phyloP scores from a whole-genome alignment of 2,329 filamentous ascomycete genomes.

The Albophoma yamanashiensis region DNA sequence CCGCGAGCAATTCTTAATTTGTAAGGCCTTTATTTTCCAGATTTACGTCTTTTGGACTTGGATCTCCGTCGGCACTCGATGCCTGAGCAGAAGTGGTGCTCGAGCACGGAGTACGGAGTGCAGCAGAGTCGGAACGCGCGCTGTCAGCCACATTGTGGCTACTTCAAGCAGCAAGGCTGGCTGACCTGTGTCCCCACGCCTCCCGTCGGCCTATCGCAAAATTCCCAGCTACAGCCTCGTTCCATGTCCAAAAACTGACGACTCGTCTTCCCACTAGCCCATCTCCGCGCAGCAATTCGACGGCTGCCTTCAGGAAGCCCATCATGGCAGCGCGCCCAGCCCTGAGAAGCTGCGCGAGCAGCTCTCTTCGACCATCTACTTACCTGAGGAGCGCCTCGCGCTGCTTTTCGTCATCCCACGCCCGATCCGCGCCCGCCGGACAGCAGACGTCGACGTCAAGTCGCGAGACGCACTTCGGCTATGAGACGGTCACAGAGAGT shows the following conservation, averaged over 20 bases:
- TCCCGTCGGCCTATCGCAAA: neutral
- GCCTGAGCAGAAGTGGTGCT: neutral
- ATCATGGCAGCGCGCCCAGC: constrained; percentile 19
- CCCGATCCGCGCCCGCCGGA: constrained; percentile 10
- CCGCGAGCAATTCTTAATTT: neutral
- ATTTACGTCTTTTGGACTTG: no score
- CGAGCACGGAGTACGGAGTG: no score
- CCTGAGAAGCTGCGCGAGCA: constrained; percentile 15
- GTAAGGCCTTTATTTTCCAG: neutral
- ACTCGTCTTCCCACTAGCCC: neutral
- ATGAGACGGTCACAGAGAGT: constrained; percentile 69
- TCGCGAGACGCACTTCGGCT: constrained; percentile 80
- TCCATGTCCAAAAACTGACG: neutral
- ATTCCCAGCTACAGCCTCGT: neutral
- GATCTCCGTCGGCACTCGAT: no score
- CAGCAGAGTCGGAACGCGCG: neutral
- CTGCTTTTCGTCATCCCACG: constrained; percentile 16
- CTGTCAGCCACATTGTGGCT: constrained; percentile 1
- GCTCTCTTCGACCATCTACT: constrained; percentile 10
- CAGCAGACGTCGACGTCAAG: constrained; percentile 22
- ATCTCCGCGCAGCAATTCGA: neutral
- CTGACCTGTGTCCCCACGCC: neutral
- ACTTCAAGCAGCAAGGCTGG: neutral
- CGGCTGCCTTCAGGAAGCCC: neutral
- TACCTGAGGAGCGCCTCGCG: constrained; percentile 9